Percentiles rank a stretch among this genome's conserved stretches.
Conservation (phyloP, 2,329 filamentous ascomycete species). For the Aplosporella prunicola region DNA sequence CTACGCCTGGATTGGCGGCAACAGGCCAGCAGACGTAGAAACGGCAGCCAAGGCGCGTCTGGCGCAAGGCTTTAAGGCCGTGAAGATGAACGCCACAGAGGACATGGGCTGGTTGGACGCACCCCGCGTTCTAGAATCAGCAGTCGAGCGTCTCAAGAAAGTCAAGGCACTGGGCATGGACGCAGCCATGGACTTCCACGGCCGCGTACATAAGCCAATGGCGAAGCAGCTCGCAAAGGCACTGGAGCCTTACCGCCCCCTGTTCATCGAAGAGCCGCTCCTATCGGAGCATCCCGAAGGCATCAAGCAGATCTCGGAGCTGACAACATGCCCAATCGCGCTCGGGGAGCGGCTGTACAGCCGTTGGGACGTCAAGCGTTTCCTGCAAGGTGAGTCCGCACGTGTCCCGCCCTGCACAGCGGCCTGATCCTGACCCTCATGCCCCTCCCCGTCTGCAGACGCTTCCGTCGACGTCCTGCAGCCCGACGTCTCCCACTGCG, state of each 20-base stretch:
- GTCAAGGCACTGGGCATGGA: slow-evolving; percentile 64
- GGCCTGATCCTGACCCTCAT: neutral
- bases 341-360: slow-evolving; percentile 63
- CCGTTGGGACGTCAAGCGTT: slow-evolving; percentile 64
- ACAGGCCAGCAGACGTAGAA: slow-evolving; percentile 58
- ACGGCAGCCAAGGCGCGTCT: slow-evolving; percentile 49
- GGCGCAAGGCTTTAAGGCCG: slow-evolving; percentile 53
- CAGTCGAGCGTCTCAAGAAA: slow-evolving; percentile 56
- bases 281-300: slow-evolving; percentile 59
- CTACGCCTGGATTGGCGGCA: slow-evolving; percentile 72
- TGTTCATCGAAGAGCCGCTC: slow-evolving; percentile 71
- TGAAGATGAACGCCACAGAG: slow-evolving; percentile 76
- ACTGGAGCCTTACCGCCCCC: slow-evolving; percentile 56
- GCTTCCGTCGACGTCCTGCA: slow-evolving; percentile 62
- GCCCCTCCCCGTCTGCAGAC: slow-evolving; percentile 17
- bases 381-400: slow-evolving; percentile 43
- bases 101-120: slow-evolving; percentile 70
- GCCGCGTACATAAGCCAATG: slow-evolving; percentile 70
- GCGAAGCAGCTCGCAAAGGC: slow-evolving; percentile 62
- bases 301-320: slow-evolving; percentile 50
- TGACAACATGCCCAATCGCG: slow-evolving; percentile 56
- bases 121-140: slow-evolving; percentile 51
- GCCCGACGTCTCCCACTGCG: slow-evolving; percentile 62
- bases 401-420: neutral
- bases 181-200: slow-evolving; percentile 69